A percentile compares a stretch with the other conserved stretches of the same genome.
Conservation (phyloP, 164 flowering plant species). For the Saururus chinensis region DNA sequence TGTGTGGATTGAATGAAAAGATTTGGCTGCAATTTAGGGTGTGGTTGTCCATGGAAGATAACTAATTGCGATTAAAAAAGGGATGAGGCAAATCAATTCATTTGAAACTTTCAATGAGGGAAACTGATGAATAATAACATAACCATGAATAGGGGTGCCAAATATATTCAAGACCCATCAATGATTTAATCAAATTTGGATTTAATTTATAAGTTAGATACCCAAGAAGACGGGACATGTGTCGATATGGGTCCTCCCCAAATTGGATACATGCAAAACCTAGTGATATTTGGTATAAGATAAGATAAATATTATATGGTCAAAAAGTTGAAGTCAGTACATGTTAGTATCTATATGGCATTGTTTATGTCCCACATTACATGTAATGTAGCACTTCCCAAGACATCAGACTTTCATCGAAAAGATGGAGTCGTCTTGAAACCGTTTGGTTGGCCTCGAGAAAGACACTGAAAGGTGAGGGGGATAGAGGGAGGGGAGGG, state of each 20-base stretch:
- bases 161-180: no score
- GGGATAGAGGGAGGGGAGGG: not conserved
- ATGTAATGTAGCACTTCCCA: not conserved
- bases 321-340: no score
- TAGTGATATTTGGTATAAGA: not conserved
- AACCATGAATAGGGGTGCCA: not conserved
- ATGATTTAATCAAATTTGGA: not conserved
- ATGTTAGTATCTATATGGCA: not conserved
- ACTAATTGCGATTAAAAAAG: not conserved
- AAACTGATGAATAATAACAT: not conserved
- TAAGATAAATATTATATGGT: no score
- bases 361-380: not conserved
- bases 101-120: conserved; percentile 1
- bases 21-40: no score
- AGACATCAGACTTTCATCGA: not conserved
- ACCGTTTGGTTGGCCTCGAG: conserved; percentile 2
- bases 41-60: not conserved
- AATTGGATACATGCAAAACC: not conserved
- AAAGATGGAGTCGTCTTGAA: not conserved
- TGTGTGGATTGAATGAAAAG: no score
- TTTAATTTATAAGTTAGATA: no score
- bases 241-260: not conserved
- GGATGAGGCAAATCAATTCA: not conserved
- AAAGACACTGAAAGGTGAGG: not conserved
- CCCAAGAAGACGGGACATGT: not conserved